A percentile compares a stretch with the other conserved stretches of the same genome.
Conservation (phyloP, 495 filamentous ascomycete genomes). For the Neurospora sp. region DNA sequence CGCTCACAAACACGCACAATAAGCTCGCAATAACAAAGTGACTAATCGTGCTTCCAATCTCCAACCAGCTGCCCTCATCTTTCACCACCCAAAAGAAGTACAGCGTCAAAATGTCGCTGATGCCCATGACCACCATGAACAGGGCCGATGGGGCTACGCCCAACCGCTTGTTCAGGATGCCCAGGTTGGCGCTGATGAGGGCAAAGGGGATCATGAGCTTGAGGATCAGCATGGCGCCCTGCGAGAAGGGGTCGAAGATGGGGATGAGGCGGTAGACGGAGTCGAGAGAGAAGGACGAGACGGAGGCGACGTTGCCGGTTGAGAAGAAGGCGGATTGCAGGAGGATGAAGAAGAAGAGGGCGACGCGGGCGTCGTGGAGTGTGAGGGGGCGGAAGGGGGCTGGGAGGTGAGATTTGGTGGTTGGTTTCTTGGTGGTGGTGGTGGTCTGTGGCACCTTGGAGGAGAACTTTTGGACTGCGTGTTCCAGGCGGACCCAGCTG, state of each 20-base stretch:
- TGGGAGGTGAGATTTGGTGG: constrained; percentile 14
- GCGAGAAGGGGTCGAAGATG: constrained; percentile 87
- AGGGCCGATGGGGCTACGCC: constrained; percentile 75
- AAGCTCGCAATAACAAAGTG: constrained; percentile 88
- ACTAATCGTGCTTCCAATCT: constrained; percentile 92
- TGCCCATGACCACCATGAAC: constrained; percentile 90
- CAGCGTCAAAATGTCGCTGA: constrained; percentile 85
- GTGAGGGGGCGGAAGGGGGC: constrained; percentile 58
- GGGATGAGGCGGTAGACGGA: constrained; percentile 87
- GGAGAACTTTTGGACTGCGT: constrained; percentile 55
- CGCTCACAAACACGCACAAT: constrained; percentile 84
- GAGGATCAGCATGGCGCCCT: constrained; percentile 76
- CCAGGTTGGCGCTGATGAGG: constrained; percentile 85
- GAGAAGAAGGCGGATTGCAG: constrained; percentile 95
- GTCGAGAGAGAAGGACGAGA: constrained; percentile 91
- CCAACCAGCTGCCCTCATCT: constrained; percentile 93
- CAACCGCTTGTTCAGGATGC: constrained; percentile 78
- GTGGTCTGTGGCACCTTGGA: constrained; percentile 7
- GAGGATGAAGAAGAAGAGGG: constrained; percentile 90
- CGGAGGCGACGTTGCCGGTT: constrained; percentile 90
- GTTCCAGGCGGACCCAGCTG: constrained; percentile 85
- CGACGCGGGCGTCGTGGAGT: constrained; percentile 73
- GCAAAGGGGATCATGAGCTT: constrained; percentile 93
- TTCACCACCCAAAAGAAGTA: constrained; percentile 97
- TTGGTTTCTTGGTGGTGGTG: constrained; percentile 12